Evolutionary conservation across 371 early-diverging fungal species (phyloP), one percentile per base, ranked within the genome.

Genomic region (Mycotypha africana): DNA sequence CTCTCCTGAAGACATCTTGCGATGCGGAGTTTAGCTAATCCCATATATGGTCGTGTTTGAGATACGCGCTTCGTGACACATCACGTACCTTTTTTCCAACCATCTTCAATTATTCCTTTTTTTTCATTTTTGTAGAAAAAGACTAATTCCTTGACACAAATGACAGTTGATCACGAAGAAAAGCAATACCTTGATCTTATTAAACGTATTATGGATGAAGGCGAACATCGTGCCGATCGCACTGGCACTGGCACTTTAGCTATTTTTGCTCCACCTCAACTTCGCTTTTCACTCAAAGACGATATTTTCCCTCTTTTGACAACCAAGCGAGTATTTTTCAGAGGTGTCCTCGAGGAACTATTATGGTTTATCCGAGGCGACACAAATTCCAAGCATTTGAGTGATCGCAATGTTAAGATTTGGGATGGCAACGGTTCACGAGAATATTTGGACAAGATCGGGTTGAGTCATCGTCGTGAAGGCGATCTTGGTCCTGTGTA

Each of bases 401-500:
- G 80, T 33, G 89, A 81, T 14, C 92, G 92, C 49, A 85, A 82
- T 20, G 76, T 99, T 38, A 83, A 94, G 42, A 99, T 99, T 48
- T 99, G 99, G 99, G 96, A 98, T 49, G 93, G 89, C 25, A 99
- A 99, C 70, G 94, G 95, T 24, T 87, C 91, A 1, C 82, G 97
- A 20, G 94, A 88, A 60, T 95, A 80, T 51, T 74, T 99, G 17
- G 98, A 97, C 63, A 74, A 77, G 33, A 56, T 86, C 7, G 98
- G 98, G 0, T 70, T 98, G 19, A 30, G 61, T 1, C 67, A 95
- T 53, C 81, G 90, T 28, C 78, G 83, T 46, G 92, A 86, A 45
- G 97, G 98, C 16, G 99, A 99, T 54, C 68, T 99, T 19, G 99
- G 99, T 0, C 99, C 99, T 1, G 92, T 99, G 23, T 99, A 99